phyloP scores from a whole-genome alignment of 2,329 filamentous ascomycete species.

The Didymellaceae sp. region DNA sequence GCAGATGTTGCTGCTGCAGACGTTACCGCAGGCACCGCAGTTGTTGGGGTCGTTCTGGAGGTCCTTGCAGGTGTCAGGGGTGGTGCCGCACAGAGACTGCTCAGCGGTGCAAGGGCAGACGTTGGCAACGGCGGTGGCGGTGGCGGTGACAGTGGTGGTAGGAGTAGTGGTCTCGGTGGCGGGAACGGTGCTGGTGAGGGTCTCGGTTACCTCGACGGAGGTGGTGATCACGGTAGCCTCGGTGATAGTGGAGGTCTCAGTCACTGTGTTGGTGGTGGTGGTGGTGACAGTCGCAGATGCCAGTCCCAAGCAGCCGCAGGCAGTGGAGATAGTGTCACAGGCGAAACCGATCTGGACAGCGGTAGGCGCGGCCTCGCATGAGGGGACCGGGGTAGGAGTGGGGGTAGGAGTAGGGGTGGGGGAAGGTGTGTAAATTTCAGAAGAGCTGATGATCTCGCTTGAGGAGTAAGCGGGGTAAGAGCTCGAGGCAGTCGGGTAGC shows the following conservation, averaged over 20 bases:
- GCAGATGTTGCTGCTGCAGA: conserved; percentile 5
- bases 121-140: conserved; percentile 13
- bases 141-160: conserved; percentile 11
- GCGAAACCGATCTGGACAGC: conserved; percentile 13
- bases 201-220: conserved; percentile 7
- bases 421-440: conserved; percentile 4
- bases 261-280: conserved; percentile 9
- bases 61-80: conserved; percentile 14
- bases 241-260: conserved; percentile 8
- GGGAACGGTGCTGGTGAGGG: conserved; percentile 6
- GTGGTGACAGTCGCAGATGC: conserved; percentile 12
- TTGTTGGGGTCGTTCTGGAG: conserved; percentile 15
- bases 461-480: background rate
- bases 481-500: too few relatives aligned
- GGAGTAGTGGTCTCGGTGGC: conserved; percentile 13
- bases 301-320: conserved; percentile 19
- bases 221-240: conserved; percentile 11
- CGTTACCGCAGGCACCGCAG: conserved; percentile 18
- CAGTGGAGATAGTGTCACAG: conserved; percentile 12
- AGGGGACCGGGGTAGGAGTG: conserved; percentile 10
- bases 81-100: conserved; percentile 8
- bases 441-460: conserved; percentile 4
- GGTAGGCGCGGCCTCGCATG: conserved; percentile 17
- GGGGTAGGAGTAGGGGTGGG: conserved; percentile 11
- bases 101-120: conserved; percentile 13